phyloP scores from a whole-genome alignment of 176 grass and related monocot species.

The Poa pratensis region DNA sequence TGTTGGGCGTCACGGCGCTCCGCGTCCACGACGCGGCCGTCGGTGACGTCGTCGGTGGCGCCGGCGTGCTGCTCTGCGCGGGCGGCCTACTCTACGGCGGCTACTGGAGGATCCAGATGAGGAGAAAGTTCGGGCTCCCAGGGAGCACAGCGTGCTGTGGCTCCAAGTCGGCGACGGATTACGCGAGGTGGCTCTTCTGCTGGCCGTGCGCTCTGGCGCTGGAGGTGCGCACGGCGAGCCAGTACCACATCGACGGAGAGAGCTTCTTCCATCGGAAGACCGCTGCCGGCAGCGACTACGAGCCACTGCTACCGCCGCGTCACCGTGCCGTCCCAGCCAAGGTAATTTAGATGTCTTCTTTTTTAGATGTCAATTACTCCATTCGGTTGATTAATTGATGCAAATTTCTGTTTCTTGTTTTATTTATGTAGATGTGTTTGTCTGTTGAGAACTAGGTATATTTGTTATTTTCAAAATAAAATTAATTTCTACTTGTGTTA shows the following conservation, averaged over 20 bases:
- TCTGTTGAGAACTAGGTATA: too few relatives aligned
- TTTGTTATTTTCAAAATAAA: too few relatives aligned
- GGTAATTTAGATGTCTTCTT: too few relatives aligned
- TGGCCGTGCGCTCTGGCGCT: constrained; percentile 76
- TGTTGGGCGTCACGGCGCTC: constrained; percentile 72
- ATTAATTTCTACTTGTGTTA: too few relatives aligned
- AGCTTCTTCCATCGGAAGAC: constrained; percentile 54
- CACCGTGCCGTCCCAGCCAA: neutral
- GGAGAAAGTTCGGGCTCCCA: constrained; percentile 52
- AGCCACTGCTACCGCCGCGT: neutral
- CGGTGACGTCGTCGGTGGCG: constrained; percentile 49
- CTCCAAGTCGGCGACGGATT: constrained; percentile 62
- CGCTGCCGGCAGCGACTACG: neutral
- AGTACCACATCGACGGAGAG: constrained; percentile 59
- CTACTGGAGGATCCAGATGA: constrained; percentile 81
- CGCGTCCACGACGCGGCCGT: constrained; percentile 53
- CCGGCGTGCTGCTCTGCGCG: constrained; percentile 60
- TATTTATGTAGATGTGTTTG: too few relatives aligned
- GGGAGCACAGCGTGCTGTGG: constrained; percentile 43
- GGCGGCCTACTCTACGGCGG: constrained; percentile 75
- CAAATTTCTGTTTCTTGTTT: too few relatives aligned
- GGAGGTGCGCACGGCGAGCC: constrained; percentile 76
- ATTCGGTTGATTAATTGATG: too few relatives aligned
- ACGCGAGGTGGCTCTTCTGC: constrained; percentile 75
- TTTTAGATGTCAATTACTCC: too few relatives aligned